Conservation (phyloP, 2,329 filamentous ascomycete species). For the Aureobasidium musti region DNA sequence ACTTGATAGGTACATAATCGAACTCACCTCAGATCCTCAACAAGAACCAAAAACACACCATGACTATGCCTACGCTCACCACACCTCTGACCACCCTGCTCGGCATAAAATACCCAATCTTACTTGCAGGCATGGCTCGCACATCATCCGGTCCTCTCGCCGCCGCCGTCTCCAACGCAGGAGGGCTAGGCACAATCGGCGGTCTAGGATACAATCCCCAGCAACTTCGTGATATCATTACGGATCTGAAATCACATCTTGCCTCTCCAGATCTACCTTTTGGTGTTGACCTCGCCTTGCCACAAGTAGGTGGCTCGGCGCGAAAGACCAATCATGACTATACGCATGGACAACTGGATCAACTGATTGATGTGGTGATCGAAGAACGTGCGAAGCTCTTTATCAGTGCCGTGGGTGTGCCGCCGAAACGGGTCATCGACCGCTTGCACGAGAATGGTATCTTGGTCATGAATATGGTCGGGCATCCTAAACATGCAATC, state of each 20-base stretch:
- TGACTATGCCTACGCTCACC: constrained; percentile 55
- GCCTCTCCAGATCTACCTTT: constrained; percentile 71
- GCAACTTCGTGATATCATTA: constrained; percentile 77
- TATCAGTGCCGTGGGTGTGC: constrained; percentile 85
- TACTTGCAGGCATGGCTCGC: constrained; percentile 92
- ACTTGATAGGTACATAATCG: not conserved
- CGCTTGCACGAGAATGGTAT: constrained; percentile 77
- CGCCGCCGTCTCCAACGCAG: constrained; percentile 84
- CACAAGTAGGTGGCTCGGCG: constrained; percentile 80
- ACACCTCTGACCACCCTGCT: constrained; percentile 79
- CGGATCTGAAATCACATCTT: constrained; percentile 79
- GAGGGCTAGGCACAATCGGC: constrained; percentile 69
- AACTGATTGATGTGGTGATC: constrained; percentile 84
- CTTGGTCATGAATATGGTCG: constrained; percentile 96
- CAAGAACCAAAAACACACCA: not conserved
- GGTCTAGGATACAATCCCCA: constrained; percentile 68
- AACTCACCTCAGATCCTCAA: not conserved
- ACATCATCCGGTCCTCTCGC: constrained; percentile 77
- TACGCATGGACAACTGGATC: constrained; percentile 82
- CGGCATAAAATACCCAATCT: constrained; percentile 81
- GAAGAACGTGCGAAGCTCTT: constrained; percentile 82
- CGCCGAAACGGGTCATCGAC: constrained; percentile 71
- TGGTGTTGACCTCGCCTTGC: constrained; percentile 87
- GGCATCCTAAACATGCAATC: constrained; percentile 83
- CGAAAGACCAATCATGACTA: constrained; percentile 96